These are phyloP conservation scores for Zea luxurians DNA, from an alignment of 176 grass and related monocot genomes.

Conservation along the genomic window DNA sequence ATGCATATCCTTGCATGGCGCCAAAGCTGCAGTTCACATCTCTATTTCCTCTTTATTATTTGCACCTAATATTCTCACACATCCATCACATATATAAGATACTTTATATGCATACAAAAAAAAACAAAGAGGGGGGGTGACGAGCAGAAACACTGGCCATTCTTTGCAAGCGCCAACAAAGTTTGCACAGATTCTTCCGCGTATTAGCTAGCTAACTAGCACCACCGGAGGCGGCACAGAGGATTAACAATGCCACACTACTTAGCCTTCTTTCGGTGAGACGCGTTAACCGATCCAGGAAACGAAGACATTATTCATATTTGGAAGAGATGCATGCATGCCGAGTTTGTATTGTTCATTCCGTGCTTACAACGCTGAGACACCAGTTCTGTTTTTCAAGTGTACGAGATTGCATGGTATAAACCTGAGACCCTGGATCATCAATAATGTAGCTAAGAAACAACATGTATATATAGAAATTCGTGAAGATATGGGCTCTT, in stretches of 20 bases:
- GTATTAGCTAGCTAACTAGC: conserved; percentile 41
- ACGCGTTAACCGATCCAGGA: not conserved
- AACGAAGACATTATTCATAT: not conserved
- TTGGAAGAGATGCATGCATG: too few species aligned
- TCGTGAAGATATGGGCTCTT: too few species aligned
- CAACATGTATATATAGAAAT: too few species aligned
- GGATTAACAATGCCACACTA: not conserved
- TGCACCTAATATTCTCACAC: conserved; percentile 53
- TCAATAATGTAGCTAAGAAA: too few species aligned
- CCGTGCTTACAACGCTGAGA: too few species aligned
- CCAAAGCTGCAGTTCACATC: conserved; percentile 41
- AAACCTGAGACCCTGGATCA: too few species aligned
- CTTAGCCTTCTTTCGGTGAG: conserved; percentile 13
- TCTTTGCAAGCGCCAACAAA: conserved; percentile 27
- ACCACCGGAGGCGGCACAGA: not conserved
- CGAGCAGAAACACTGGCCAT: not conserved
- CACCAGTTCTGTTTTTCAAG: too few species aligned
- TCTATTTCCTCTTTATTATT: not conserved
- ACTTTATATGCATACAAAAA: not conserved
- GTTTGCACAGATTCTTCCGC: conserved; percentile 45
- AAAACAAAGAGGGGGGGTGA: not conserved
- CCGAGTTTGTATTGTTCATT: too few species aligned
- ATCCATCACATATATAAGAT: conserved; percentile 25
- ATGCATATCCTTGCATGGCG: conserved; percentile 36
- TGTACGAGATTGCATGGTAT: too few species aligned